These are phyloP conservation scores for Saccharomycopsis olivae DNA, from an alignment of 805 yeast species.

Conservation along the genomic window DNA sequence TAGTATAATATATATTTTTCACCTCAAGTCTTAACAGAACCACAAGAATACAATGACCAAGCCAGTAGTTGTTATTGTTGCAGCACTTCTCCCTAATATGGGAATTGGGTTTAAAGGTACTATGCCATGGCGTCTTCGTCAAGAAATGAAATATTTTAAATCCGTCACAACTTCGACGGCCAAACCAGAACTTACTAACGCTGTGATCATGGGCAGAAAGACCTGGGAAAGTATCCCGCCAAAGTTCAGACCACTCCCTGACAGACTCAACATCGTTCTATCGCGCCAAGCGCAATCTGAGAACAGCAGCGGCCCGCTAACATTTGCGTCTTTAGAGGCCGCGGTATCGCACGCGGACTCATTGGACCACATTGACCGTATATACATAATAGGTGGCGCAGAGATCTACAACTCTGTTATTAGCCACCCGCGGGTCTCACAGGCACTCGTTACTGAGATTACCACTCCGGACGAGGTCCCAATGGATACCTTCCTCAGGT, in stretches of 20 bases:
- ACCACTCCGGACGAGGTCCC: constrained; percentile 28
- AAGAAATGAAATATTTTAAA: constrained; percentile 80
- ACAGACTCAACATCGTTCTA: constrained; percentile 64
- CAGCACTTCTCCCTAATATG: constrained; percentile 66
- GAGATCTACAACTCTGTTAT: constrained; percentile 62
- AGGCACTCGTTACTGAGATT: constrained; percentile 64
- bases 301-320: not conserved
- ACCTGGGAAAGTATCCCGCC: constrained; percentile 93
- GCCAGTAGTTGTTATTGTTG: constrained; percentile 61
- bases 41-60: too few species aligned
- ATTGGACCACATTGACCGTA: constrained; percentile 34
- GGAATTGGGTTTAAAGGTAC: constrained; percentile 81
- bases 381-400: constrained; percentile 90
- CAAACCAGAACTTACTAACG: constrained; percentile 36
- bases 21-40: too few species aligned
- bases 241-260: constrained; percentile 73
- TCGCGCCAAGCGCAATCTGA: too few species aligned
- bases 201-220: constrained; percentile 90
- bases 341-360: constrained; percentile 29
- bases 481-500: constrained; percentile 60
- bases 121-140: constrained; percentile 78
- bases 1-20: too few species aligned
- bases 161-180: constrained; percentile 44
- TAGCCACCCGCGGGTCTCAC: constrained; percentile 33
- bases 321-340: constrained; percentile 26